phyloP scores from a whole-genome alignment of 805 yeast species.

The Scheffersomyces ergatensis region DNA sequence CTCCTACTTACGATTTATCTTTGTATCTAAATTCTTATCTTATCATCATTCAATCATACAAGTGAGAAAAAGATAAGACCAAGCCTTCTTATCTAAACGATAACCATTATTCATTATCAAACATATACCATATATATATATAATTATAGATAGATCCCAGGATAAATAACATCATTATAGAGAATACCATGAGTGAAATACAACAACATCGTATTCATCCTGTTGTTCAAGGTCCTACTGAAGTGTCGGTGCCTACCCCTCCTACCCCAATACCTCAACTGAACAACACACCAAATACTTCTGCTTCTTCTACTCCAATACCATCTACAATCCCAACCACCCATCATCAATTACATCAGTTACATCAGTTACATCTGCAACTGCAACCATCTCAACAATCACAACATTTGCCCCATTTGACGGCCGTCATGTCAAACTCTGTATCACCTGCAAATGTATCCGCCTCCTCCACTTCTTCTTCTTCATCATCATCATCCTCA shows the following conservation, averaged over 20 bases:
- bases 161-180: not conserved
- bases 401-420: not conserved
- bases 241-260: not conserved
- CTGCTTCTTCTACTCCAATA: not conserved
- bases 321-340: not conserved
- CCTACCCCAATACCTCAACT: not conserved
- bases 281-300: not conserved
- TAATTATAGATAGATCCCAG: too few species aligned
- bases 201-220: conserved; percentile 16
- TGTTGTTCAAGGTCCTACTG: conserved; percentile 1
- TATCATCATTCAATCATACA: too few species aligned
- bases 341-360: not conserved
- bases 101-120: too few species aligned
- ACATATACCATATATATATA: too few species aligned
- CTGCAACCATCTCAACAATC: not conserved
- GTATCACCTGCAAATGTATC: not conserved
- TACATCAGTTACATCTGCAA: conserved; percentile 1
- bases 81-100: too few species aligned
- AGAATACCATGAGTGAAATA: conserved; percentile 12
- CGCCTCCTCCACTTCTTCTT: not conserved
- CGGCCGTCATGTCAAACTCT: not conserved
- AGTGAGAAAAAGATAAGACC: too few species aligned
- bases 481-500: not conserved
- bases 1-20: too few species aligned
- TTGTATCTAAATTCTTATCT: too few species aligned